phyloP scores from a whole-genome alignment of 164 flowering plant genomes.

The Dillenia suffruticosa region DNA sequence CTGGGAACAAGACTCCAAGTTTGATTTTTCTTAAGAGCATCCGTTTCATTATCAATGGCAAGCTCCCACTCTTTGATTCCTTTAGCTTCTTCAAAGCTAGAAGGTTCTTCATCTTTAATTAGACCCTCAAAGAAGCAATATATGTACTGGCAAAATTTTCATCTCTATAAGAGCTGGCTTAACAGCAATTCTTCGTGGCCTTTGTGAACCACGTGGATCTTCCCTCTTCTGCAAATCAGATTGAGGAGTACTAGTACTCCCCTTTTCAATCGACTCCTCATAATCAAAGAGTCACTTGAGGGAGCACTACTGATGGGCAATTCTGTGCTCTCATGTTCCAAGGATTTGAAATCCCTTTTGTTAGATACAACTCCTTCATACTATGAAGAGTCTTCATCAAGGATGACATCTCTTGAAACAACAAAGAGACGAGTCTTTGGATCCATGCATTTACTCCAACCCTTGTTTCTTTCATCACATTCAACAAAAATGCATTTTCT shows the following conservation, averaged over 20 bases:
- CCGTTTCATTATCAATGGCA: conserved; percentile 1
- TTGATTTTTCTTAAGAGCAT: not conserved
- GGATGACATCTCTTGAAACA: conserved; percentile 9
- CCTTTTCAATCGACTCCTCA: not conserved
- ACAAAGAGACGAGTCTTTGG: conserved; percentile 3
- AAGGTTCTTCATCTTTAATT: not conserved
- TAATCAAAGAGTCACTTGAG: not conserved
- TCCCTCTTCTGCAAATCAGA: not conserved
- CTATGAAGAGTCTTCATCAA: conserved; percentile 6
- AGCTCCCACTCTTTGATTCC: not conserved
- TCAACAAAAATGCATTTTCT: conserved; percentile 10
- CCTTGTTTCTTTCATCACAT: conserved; percentile 11
- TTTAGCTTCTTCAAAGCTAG: conserved; percentile 1
- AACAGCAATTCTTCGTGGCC: not conserved
- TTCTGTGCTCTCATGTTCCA: too few relatives aligned
- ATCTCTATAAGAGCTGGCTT: not conserved
- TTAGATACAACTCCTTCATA: not conserved
- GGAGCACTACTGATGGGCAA: not conserved
- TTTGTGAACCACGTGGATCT: not conserved
- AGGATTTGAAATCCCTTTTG: not conserved
- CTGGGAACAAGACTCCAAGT: conserved; percentile 3
- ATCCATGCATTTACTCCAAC: conserved; percentile 15
- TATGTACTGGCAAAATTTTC: not conserved
- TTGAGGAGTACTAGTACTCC: not conserved
- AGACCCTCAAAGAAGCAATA: not conserved